phyloP scores from a whole-genome alignment of 2,329 filamentous ascomycete species.

The Botrytis paeoniae region DNA sequence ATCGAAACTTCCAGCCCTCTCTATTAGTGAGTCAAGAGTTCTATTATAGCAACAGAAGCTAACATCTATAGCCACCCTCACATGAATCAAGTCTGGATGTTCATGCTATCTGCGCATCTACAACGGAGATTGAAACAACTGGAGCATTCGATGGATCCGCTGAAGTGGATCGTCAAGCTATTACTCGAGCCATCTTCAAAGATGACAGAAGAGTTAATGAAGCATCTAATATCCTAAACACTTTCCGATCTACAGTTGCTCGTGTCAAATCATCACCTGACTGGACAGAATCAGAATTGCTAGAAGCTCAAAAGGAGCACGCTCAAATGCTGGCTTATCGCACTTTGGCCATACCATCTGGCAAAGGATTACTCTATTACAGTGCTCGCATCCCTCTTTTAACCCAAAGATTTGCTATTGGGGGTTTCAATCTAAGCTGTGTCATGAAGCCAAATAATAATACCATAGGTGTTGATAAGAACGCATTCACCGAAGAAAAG shows the following conservation, averaged over 20 bases:
- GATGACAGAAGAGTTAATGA: conserved; percentile 89
- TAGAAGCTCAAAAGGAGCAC: conserved; percentile 89
- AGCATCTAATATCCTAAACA: conserved; percentile 80
- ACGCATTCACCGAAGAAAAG: conserved; percentile 87
- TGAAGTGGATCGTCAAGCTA: conserved; percentile 76
- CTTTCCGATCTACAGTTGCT: conserved; percentile 74
- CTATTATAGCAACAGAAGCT: conserved; percentile 18
- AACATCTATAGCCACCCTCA: conserved; percentile 49
- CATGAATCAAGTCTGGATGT: conserved; percentile 72
- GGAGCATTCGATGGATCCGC: conserved; percentile 73
- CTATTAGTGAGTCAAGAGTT: conserved; percentile 28
- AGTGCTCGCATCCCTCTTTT: conserved; percentile 82
- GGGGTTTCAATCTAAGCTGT: conserved; percentile 88
- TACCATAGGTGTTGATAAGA: conserved; percentile 88
- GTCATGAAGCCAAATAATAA: conserved; percentile 89
- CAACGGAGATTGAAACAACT: conserved; percentile 54
- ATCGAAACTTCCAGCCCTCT: conserved; percentile 29
- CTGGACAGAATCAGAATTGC: conserved; percentile 80
- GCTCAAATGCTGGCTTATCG: conserved; percentile 83
- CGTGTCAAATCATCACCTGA: conserved; percentile 70
- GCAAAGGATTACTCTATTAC: conserved; percentile 84
- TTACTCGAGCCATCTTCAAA: conserved; percentile 84
- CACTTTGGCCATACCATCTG: conserved; percentile 84
- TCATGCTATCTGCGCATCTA: conserved; percentile 68
- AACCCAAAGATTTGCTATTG: conserved; percentile 86